phyloP scores from a whole-genome alignment of 768 basidiomycete genomes.

The Mycena chlorophos region DNA sequence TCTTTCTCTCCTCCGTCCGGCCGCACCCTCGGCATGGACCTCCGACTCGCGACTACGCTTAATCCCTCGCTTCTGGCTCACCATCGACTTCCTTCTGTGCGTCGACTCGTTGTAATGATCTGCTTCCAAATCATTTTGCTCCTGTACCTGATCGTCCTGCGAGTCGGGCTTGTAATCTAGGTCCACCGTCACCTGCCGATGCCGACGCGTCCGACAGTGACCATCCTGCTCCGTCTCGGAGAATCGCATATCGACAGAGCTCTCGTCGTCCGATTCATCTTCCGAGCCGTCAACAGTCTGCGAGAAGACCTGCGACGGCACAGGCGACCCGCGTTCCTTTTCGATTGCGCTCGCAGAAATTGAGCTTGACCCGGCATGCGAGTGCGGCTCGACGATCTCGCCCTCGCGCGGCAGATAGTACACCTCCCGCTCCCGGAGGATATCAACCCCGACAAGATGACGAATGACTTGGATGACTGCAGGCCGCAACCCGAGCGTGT shows the following conservation, averaged over 20 bases:
- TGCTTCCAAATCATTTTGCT: constrained; percentile 30
- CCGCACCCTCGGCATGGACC: constrained; percentile 2
- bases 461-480: constrained; percentile 59
- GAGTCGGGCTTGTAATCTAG: constrained; percentile 42
- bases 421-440: constrained; percentile 64
- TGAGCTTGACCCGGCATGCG: constrained; percentile 31
- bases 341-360: constrained; percentile 22
- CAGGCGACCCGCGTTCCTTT: constrained; percentile 13
- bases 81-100: constrained; percentile 18
- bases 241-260: constrained; percentile 28
- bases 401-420: constrained; percentile 60
- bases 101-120: constrained; percentile 14
- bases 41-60: constrained; percentile 40
- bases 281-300: constrained; percentile 17
- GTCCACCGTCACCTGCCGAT: constrained; percentile 28
- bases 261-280: constrained; percentile 27
- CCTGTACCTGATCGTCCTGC: constrained; percentile 29
- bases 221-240: constrained; percentile 28
- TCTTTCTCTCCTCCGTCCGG: constrained; percentile 30
- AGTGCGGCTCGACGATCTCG: constrained; percentile 32
- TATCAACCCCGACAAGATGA: constrained; percentile 63
- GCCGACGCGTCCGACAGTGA: constrained; percentile 22
- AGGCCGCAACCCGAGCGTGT: constrained; percentile 49
- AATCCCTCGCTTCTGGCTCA: constrained; percentile 34
- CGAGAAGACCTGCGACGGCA: constrained; percentile 14